A percentile compares a stretch with the other conserved stretches of the same genome.
Conservation (phyloP, 2,329 filamentous ascomycete species). For the Aspergillus ochraceus region DNA sequence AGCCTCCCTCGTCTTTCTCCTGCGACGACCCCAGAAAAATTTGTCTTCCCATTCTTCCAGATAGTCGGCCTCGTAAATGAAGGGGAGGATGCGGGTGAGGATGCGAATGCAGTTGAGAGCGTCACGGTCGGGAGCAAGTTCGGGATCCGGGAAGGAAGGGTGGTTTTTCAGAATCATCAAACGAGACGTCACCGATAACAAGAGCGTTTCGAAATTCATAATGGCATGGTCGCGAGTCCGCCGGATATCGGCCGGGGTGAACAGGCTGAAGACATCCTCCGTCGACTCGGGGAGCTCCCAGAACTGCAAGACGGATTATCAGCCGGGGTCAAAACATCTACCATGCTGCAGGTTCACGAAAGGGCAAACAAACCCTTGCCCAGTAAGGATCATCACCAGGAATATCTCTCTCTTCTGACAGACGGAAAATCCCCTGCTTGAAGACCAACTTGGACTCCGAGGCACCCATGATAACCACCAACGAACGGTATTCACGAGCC, state of each 20-base stretch:
- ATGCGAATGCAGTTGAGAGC: constrained; percentile 95
- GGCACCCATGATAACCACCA: constrained; percentile 71
- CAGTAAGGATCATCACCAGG: constrained; percentile 87
- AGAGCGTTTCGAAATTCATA: constrained; percentile 85
- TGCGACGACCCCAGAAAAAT: constrained; percentile 84
- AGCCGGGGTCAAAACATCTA: constrained; percentile 15
- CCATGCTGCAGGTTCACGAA: background rate
- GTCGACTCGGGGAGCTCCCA: constrained; percentile 95
- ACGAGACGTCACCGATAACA: constrained; percentile 79
- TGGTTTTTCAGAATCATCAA: constrained; percentile 82
- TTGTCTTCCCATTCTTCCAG: constrained; percentile 82
- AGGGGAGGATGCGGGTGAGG: constrained; percentile 84
- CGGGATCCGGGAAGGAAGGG: constrained; percentile 83
- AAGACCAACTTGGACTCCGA: constrained; percentile 99
- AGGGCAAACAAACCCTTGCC: constrained; percentile 68
- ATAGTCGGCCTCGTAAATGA: constrained; percentile 84
- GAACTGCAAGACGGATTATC: constrained; percentile 61
- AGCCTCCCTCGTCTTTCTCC: constrained; percentile 68
- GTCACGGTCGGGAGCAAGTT: constrained; percentile 78
- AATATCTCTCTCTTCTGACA: constrained; percentile 89
- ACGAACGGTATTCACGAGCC: constrained; percentile 25
- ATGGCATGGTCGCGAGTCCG: constrained; percentile 81
- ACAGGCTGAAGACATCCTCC: constrained; percentile 95
- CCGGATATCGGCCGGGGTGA: constrained; percentile 84
- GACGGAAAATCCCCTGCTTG: constrained; percentile 95